Evolutionary conservation across 2,329 filamentous ascomycete genomes (phyloP).

Genomic region (Coniochaeta sp.): DNA sequence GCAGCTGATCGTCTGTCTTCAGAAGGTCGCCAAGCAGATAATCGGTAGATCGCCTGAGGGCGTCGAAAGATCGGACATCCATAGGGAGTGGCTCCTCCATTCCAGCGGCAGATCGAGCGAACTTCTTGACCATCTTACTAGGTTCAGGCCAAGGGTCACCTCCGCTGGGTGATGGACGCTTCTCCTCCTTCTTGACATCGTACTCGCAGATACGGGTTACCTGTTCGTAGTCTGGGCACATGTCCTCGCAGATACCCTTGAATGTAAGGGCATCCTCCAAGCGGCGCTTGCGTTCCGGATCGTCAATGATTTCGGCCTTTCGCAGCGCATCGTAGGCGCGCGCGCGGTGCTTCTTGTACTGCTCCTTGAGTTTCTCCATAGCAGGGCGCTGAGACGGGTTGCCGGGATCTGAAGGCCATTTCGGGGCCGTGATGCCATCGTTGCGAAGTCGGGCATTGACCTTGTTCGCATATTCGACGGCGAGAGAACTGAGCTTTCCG

Average conservation of each 20-base stretch:
- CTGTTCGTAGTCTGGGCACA: slow-evolving; percentile 63
- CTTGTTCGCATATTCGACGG: slow-evolving; percentile 34
- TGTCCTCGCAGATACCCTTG: slow-evolving; percentile 61
- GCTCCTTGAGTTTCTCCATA: slow-evolving; percentile 48
- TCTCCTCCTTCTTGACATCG: slow-evolving; percentile 51
- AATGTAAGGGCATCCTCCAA: slow-evolving; percentile 60
- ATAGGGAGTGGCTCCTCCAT: slow-evolving; percentile 61
- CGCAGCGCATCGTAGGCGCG: slow-evolving; percentile 51
- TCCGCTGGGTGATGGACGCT: slow-evolving; percentile 30
- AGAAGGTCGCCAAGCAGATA: slow-evolving; percentile 57
- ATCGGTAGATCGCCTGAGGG: slow-evolving; percentile 52
- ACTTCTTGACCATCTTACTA: slow-evolving; percentile 57
- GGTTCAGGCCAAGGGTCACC: slow-evolving; percentile 38
- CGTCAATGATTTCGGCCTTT: slow-evolving; percentile 54
- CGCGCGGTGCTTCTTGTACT: slow-evolving; percentile 49
- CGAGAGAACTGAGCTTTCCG: slow-evolving; percentile 16
- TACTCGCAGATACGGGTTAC: slow-evolving; percentile 55
- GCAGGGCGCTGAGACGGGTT: slow-evolving; percentile 41
- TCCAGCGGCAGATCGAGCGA: slow-evolving; percentile 61
- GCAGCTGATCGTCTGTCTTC: slow-evolving; percentile 45
- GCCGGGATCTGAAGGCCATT: slow-evolving; percentile 49
- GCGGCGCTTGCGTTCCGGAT: slow-evolving; percentile 55
- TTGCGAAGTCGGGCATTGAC: slow-evolving; percentile 47
- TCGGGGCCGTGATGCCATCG: slow-evolving; percentile 46
- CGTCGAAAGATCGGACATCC: slow-evolving; percentile 56